Percentiles rank a stretch among this genome's conserved stretches.
These are phyloP conservation scores for Juncus inflexus DNA, from an alignment of 176 grass and related monocot genomes.

Conservation along the genomic window DNA sequence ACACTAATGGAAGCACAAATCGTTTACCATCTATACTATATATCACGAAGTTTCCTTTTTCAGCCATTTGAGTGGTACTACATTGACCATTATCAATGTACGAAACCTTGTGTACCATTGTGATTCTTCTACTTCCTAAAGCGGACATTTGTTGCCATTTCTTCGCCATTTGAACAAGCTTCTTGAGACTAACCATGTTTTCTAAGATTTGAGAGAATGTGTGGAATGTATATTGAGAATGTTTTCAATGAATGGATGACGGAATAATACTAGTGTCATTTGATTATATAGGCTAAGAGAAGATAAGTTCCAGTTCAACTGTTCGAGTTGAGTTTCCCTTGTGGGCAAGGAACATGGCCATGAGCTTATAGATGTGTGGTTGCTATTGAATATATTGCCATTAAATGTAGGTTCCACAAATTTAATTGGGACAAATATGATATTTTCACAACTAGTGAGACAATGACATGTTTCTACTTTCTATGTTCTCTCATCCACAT, in stretches of 20 bases:
- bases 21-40: constrained; percentile 32
- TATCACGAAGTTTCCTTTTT: constrained; percentile 28
- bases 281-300: constrained; percentile 20
- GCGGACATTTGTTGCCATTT: constrained; percentile 29
- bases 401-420: not conserved
- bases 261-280: not conserved
- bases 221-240: no score
- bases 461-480: constrained; percentile 13
- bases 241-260: constrained; percentile 5
- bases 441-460: not conserved
- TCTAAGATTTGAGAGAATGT: not conserved
- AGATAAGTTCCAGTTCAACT: not conserved
- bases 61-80: constrained; percentile 4
- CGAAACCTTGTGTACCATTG: not conserved
- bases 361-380: constrained; percentile 16
- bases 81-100: not conserved
- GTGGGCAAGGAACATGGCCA: constrained; percentile 26
- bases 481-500: not conserved
- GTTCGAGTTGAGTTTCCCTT: not conserved
- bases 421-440: not conserved
- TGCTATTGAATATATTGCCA: constrained; percentile 5
- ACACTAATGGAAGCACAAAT: constrained; percentile 32
- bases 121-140: constrained; percentile 28
- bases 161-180: constrained; percentile 12
- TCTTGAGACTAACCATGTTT: constrained; percentile 26